These are phyloP conservation scores for Tylopilus subfusipes DNA, from an alignment of 768 basidiomycete genomes.

Conservation along the genomic window DNA sequence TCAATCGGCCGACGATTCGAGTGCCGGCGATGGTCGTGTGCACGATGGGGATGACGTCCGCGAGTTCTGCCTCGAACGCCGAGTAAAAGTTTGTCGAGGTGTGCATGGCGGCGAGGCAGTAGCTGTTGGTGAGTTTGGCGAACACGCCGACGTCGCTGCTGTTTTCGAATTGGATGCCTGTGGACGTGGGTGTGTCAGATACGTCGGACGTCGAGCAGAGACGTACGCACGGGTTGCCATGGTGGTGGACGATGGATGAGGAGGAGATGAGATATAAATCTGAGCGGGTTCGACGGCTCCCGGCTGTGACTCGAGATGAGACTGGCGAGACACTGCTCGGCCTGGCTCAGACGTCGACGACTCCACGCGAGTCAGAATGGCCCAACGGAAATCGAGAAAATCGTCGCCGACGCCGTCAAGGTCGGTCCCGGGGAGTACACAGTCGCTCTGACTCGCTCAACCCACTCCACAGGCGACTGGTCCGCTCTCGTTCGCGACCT, in stretches of 20 bases:
- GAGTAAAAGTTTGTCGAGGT: conserved; percentile 98
- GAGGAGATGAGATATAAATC: not conserved
- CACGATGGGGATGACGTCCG: conserved; percentile 92
- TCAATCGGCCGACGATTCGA: conserved; percentile 88
- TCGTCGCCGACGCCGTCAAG: conserved; percentile 70
- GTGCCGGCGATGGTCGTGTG: conserved; percentile 95
- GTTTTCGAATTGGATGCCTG: conserved; percentile 92
- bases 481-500: conserved; percentile 81
- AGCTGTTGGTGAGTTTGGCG: conserved; percentile 95
- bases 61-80: conserved; percentile 91
- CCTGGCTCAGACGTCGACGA: conserved; percentile 1
- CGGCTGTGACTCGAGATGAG: conserved; percentile 13
- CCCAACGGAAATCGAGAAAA: conserved; percentile 53
- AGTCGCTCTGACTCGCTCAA: not conserved
- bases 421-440: conserved; percentile 30
- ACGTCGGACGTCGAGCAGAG: not conserved
- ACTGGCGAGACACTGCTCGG: not conserved
- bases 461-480: conserved; percentile 71
- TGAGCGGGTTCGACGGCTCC: no score
- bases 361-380: conserved; percentile 1
- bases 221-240: conserved; percentile 66
- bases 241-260: conserved; percentile 9
- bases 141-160: conserved; percentile 96
- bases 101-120: conserved; percentile 91
- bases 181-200: conserved; percentile 3